Evolutionary conservation across 2,329 filamentous ascomycete genomes (phyloP).

Genomic region (Pseudogymnoascus sp.): DNA sequence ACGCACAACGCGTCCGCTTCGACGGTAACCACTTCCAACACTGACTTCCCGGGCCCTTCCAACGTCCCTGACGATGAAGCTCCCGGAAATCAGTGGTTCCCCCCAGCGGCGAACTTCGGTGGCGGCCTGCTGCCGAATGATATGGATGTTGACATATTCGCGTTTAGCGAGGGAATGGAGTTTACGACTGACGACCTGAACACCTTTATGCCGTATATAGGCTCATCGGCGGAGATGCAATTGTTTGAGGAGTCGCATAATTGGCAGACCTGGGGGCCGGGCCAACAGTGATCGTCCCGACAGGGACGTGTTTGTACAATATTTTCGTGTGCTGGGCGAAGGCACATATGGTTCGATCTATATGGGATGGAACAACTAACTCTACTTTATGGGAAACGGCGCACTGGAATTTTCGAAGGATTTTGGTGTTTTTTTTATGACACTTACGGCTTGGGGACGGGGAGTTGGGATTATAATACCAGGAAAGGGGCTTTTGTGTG

Average conservation of each 20-base stretch:
- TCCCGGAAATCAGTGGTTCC: neutral
- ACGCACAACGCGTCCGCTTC: neutral
- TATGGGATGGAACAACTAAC: neutral
- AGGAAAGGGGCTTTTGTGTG: neutral
- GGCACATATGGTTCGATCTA: neutral
- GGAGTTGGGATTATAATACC: conserved; percentile 4
- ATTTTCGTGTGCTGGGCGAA: neutral
- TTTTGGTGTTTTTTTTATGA: neutral
- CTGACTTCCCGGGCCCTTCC: neutral
- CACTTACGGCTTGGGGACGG: neutral
- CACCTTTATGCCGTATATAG: neutral
- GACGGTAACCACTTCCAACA: neutral
- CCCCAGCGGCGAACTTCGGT: neutral
- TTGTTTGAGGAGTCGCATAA: neutral
- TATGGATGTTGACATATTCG: conserved; percentile 8
- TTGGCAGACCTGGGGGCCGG: neutral
- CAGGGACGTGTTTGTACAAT: neutral
- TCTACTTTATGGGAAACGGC: conserved; percentile 3
- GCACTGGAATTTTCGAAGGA: neutral
- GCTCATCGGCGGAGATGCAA: neutral
- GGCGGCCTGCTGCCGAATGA: neutral
- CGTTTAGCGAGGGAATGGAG: conserved; percentile 4
- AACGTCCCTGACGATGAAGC: neutral
- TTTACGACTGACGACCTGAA: neutral
- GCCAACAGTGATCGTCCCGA: neutral